phyloP scores from a whole-genome alignment of 2,329 filamentous ascomycete species.

The Clonostachys rhizophaga region DNA sequence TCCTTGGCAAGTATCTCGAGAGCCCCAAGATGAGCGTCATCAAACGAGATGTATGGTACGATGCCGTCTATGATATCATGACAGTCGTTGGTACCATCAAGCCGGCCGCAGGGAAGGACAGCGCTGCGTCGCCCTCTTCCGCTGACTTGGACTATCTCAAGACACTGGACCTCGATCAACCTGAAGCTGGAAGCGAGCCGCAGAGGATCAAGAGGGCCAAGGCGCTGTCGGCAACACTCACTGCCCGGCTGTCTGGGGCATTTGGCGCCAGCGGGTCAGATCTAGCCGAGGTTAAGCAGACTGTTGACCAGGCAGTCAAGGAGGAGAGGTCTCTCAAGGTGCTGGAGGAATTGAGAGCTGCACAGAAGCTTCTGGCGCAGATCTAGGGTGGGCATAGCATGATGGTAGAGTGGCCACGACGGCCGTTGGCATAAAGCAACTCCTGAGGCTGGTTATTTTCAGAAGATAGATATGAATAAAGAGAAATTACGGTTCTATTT shows the following conservation, averaged over 20 bases:
- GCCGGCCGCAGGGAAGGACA: slow-evolving; percentile 3
- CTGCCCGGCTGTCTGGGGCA: slow-evolving; percentile 33
- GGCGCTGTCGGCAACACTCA: slow-evolving; percentile 34
- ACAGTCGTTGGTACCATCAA: not conserved
- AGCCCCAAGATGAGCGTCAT: slow-evolving; percentile 32
- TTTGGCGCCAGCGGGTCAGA: slow-evolving; percentile 26
- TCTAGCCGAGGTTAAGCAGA: slow-evolving; percentile 19
- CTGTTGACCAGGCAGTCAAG: slow-evolving; percentile 24
- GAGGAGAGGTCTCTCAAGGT: slow-evolving; percentile 40
- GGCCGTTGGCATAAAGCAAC: no score
- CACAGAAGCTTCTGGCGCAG: no score
- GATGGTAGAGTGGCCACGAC: no score
- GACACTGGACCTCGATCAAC: slow-evolving; percentile 39
- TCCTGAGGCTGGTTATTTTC: no score
- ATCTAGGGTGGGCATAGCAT: no score
- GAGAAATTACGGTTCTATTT: no score
- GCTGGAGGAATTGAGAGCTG: slow-evolving; percentile 31
- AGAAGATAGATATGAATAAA: no score
- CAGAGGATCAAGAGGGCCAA: slow-evolving; percentile 43
- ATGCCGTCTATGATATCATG: slow-evolving; percentile 40
- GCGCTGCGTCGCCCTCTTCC: slow-evolving; percentile 12
- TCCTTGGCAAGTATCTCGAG: slow-evolving; percentile 32
- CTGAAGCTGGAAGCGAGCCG: slow-evolving; percentile 43
- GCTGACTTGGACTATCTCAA: slow-evolving; percentile 29
- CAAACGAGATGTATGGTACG: slow-evolving; percentile 48